These are phyloP conservation scores for Pythium rishiriense DNA, from an alignment of 352 stramenopile genomes.

Conservation along the genomic window DNA sequence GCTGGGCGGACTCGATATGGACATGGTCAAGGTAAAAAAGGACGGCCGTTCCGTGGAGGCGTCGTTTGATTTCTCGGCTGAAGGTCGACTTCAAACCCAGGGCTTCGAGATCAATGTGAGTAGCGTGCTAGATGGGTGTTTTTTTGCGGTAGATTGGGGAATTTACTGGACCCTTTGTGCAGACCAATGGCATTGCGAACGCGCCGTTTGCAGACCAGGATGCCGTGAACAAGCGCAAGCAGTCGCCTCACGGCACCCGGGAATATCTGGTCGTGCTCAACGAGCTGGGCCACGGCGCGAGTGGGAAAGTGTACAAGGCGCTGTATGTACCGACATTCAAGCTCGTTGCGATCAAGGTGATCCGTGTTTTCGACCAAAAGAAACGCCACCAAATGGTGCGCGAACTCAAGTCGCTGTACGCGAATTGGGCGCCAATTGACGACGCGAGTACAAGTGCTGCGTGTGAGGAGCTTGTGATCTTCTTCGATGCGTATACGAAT, in stretches of 20 bases:
- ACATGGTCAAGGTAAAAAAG: slow-evolving; percentile 63
- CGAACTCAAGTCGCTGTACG: slow-evolving; percentile 84
- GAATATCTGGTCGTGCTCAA: slow-evolving; percentile 71
- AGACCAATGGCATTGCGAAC: slow-evolving; percentile 77
- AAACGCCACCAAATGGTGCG: slow-evolving; percentile 89
- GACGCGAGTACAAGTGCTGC: slow-evolving; percentile 44
- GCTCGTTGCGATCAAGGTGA: slow-evolving; percentile 89
- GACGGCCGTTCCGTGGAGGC: slow-evolving; percentile 59
- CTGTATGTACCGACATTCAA: slow-evolving; percentile 89
- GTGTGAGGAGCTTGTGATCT: slow-evolving; percentile 84
- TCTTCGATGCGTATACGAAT: slow-evolving; percentile 94
- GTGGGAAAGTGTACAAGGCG: slow-evolving; percentile 89
- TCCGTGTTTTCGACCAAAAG: slow-evolving; percentile 87
- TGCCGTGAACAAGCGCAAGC: slow-evolving; percentile 16
- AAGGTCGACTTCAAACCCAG: slow-evolving; percentile 73
- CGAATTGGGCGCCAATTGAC: slow-evolving; percentile 74
- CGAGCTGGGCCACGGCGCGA: slow-evolving; percentile 79
- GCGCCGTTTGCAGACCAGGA: slow-evolving; percentile 52
- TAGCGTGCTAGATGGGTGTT: neutral
- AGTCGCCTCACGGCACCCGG: slow-evolving; percentile 42
- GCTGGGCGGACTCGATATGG: slow-evolving; percentile 53
- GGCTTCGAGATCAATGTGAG: slow-evolving; percentile 84
- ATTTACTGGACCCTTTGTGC: no score
- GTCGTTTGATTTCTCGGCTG: slow-evolving; percentile 82
- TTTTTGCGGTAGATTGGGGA: neutral